Conservation (phyloP, 331 rosid species). For the Quercus lobata region DNA sequence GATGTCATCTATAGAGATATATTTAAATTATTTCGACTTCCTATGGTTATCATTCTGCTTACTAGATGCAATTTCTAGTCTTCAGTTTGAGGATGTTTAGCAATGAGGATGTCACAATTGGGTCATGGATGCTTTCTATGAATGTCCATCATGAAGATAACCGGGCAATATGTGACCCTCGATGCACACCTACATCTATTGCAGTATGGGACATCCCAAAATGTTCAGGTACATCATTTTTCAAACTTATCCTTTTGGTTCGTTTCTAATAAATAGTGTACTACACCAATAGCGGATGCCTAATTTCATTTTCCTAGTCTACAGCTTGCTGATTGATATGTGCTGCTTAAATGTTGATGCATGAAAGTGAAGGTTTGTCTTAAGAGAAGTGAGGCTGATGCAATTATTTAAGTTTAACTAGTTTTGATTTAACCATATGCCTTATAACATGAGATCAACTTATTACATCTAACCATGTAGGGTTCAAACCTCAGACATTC, state of each 20-base stretch:
- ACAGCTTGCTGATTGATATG: not conserved
- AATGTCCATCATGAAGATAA: conserved; percentile 34
- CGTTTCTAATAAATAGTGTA: not conserved
- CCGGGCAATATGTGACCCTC: conserved; percentile 28
- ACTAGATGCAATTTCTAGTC: conserved; percentile 3
- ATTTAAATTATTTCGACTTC: not conserved
- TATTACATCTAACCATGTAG: not conserved
- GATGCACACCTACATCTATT: conserved; percentile 23
- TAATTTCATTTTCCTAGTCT: not conserved
- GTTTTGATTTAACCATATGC: not conserved
- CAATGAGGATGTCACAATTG: conserved; percentile 32
- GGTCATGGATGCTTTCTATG: conserved; percentile 43
- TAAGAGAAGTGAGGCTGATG: not conserved
- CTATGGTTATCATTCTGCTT: conserved; percentile 4
- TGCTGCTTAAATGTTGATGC: not conserved
- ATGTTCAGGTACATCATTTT: conserved; percentile 21
- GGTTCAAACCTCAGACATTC: not conserved
- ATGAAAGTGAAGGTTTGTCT: not conserved
- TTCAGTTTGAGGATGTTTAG: conserved; percentile 37
- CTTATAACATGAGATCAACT: not conserved
- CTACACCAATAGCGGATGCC: not conserved
- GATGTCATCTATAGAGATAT: not conserved
- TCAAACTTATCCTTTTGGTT: not conserved
- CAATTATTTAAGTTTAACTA: not conserved
- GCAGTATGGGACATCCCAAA: conserved; percentile 44